These are phyloP conservation scores for Penicillium sp. DNA, from an alignment of 2,329 filamentous ascomycete genomes.

Conservation along the genomic window DNA sequence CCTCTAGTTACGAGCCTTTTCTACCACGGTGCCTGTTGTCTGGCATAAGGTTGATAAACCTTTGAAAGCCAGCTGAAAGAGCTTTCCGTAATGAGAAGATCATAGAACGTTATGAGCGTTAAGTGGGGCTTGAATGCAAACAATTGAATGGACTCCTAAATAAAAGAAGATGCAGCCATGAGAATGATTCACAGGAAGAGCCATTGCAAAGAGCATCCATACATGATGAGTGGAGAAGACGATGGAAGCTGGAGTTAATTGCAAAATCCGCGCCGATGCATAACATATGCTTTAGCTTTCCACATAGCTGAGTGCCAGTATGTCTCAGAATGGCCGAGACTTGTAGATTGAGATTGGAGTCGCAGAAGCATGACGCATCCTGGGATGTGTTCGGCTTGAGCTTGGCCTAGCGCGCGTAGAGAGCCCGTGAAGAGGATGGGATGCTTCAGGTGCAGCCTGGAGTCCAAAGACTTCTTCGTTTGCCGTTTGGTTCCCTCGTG, in stretches of 20 bases:
- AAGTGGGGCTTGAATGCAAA: not conserved
- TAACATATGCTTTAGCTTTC: not conserved
- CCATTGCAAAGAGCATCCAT: not conserved
- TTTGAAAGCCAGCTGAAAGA: not conserved
- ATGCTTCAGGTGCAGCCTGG: not conserved
- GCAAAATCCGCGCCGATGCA: not conserved
- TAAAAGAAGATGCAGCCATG: not conserved
- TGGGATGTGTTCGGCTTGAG: not conserved
- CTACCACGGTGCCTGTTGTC: slow-evolving; percentile 4
- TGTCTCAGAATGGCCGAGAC: not conserved
- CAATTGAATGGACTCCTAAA: not conserved
- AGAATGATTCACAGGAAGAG: too few species aligned
- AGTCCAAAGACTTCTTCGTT: not conserved
- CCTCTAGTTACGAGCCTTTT: slow-evolving; percentile 8
- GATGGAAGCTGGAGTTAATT: not conserved
- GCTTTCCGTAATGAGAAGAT: not conserved
- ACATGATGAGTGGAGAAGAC: not conserved
- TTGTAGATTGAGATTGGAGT: not conserved
- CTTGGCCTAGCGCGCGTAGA: not conserved
- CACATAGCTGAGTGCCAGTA: not conserved
- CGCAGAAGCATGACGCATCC: not conserved
- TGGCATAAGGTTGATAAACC: slow-evolving; percentile 10
- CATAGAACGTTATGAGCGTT: not conserved
- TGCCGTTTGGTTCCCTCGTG: not conserved
- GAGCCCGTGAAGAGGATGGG: not conserved